These are phyloP conservation scores for Cladosporium velox DNA, from an alignment of 2,329 filamentous ascomycete species.

Conservation along the genomic window DNA sequence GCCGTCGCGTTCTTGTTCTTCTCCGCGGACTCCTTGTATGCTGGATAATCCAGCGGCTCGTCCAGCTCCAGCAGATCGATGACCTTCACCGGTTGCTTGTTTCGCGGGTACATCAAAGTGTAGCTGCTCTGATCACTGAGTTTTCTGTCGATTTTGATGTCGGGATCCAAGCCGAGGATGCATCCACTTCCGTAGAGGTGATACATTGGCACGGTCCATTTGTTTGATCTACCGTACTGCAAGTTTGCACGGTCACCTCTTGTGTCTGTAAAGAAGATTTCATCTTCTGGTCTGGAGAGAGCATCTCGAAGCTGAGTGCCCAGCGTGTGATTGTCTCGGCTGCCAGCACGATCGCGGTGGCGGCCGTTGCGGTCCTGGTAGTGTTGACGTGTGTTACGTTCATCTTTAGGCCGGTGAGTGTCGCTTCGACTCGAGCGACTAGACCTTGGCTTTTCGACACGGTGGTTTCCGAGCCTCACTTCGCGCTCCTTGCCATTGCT, in stretches of 20 bases:
- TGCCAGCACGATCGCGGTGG: not conserved
- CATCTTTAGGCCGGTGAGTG: not conserved
- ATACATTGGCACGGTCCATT: conserved; percentile 71
- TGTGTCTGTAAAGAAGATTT: conserved; percentile 65
- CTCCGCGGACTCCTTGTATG: not conserved
- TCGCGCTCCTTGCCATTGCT: conserved; percentile 3
- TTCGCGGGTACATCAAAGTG: conserved; percentile 8
- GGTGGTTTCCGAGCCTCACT: conserved; percentile 10
- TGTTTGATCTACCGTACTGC: conserved; percentile 72
- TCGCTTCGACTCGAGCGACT: not conserved
- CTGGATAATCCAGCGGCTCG: not conserved
- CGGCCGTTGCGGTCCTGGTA: not conserved
- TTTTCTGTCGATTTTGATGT: conserved; percentile 67
- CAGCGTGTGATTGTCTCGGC: not conserved
- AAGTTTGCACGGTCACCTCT: conserved; percentile 76
- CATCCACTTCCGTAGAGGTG: conserved; percentile 67
- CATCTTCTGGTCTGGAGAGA: not conserved
- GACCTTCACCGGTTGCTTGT: not conserved
- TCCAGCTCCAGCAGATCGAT: not conserved
- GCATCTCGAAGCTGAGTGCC: not conserved
- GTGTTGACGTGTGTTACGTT: not conserved
- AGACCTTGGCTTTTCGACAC: not conserved
- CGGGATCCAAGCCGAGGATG: conserved; percentile 65
- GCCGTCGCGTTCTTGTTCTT: not conserved
- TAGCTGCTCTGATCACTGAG: conserved; percentile 52